A percentile compares a stretch with the other conserved stretches of the same genome.
Conservation (phyloP, 768 basidiomycete species). For the Hygrophoropsis aurantiaca region DNA sequence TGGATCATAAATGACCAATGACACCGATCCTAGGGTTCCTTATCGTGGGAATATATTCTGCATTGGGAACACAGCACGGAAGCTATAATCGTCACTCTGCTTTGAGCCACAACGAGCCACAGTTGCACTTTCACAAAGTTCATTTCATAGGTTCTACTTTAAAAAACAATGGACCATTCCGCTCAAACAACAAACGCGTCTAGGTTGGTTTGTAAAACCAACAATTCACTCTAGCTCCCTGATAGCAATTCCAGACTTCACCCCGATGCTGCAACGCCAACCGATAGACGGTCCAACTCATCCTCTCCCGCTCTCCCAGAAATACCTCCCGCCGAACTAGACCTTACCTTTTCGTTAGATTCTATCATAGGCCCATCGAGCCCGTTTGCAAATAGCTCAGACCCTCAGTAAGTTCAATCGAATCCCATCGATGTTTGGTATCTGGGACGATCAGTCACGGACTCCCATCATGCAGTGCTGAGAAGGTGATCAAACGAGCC, state of each 20-base stretch:
- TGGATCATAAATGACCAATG: slow-evolving; percentile 12
- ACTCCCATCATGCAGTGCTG: slow-evolving; percentile 20
- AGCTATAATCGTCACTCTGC: no score
- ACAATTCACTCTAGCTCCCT: slow-evolving; percentile 17
- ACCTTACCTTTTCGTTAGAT: slow-evolving; percentile 42
- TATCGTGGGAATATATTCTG: slow-evolving; percentile 15
- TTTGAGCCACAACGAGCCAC: background rate
- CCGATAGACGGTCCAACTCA: slow-evolving; percentile 17
- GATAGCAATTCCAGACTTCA: slow-evolving; percentile 16
- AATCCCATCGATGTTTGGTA: slow-evolving; percentile 17
- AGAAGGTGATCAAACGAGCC: slow-evolving; percentile 62
- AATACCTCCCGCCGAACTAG: slow-evolving; percentile 49
- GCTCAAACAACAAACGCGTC: slow-evolving; percentile 15
- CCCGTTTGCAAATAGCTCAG: slow-evolving; percentile 2
- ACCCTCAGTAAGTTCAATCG: slow-evolving; percentile 48
- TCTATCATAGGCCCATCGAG: slow-evolving; percentile 36
- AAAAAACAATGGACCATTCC: slow-evolving; percentile 27
- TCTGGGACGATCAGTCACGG: slow-evolving; percentile 32
- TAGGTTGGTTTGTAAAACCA: slow-evolving; percentile 20
- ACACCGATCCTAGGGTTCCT: slow-evolving; percentile 21
- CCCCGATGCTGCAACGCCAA: slow-evolving; percentile 17
- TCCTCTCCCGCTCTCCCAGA: slow-evolving; percentile 45
- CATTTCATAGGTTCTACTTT: background rate
- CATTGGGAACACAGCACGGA: background rate
- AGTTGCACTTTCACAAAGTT: background rate